Evolutionary conservation across 2,329 filamentous ascomycete genomes (phyloP), one percentile per base, ranked within the genome.

Genomic region (Aspergillus caelatus): DNA sequence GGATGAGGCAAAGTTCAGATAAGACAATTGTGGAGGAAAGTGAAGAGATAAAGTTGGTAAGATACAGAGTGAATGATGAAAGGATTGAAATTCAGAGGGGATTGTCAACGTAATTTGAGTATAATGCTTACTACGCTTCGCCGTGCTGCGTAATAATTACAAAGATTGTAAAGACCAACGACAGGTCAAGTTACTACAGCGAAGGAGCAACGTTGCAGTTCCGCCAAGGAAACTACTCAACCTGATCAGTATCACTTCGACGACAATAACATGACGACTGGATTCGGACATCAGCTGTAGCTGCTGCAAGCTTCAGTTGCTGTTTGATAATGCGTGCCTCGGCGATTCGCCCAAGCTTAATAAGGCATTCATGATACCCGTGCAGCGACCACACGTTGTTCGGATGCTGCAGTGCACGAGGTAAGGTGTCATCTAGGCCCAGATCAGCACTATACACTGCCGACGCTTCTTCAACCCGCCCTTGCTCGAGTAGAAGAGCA

Each of bases 331-430:
- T 77, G 4, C 69, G 71, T 7, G 83, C 84, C 70, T 87, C 85
- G 0, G 74, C 78, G 1, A 60, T 70, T 16, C 82, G 77, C 0
- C 85, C 87, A 16, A 90, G 73, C 64, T 79, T 85, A 4, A 82
- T 67, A 56, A 93, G 72, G 71, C 91, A 91, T 76, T 93, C 91
- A 66, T 91, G 84, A 67, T 88, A 90, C 0, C 91, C 91, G 68
- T 91, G 89, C 65, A 93, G 75, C 5, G 89, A 85, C 91, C 91
- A 93, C 0, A 93, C 86, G 67, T 94, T 93, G 56, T 89, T 89
- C 8, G 85, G 88, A 75, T 93, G 91, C 65, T 86, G 85, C 57
- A 87, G 80, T 0, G 89, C 85, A 23, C 91, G 81, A 0, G 89
- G 88, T 3, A 92, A 74, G 0, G 82, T 84, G n/a, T 82, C 79